phyloP scores from a whole-genome alignment of 2,329 filamentous ascomycete genomes.

The Colletotrichum sp. region DNA sequence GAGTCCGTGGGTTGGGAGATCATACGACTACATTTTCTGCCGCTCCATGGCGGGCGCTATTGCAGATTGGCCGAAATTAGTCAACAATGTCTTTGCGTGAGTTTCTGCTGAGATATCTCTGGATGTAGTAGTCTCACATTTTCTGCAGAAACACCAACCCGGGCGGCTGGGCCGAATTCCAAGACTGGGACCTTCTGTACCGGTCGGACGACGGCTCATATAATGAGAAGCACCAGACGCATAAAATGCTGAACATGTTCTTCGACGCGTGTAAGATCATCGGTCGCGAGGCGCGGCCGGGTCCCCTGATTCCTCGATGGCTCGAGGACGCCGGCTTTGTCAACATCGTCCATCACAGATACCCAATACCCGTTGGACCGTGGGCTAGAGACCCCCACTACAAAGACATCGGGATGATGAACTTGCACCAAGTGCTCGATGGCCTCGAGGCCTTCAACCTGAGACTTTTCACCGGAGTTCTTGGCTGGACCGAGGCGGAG shows the following conservation, averaged over 20 bases:
- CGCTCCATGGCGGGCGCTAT: neutral
- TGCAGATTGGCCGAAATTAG: neutral
- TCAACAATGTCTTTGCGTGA: neutral
- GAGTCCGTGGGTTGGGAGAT: slow-evolving; percentile 44
- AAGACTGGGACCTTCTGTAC: slow-evolving; percentile 24
- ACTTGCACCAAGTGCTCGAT: slow-evolving; percentile 19
- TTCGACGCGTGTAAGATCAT: slow-evolving; percentile 25
- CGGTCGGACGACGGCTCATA: slow-evolving; percentile 27
- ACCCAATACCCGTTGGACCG: slow-evolving; percentile 36
- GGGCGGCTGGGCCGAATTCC: slow-evolving; percentile 34
- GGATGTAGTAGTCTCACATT: fast-evolving
- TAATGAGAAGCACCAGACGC: neutral
- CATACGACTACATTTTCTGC: slow-evolving; percentile 36
- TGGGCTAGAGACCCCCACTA: slow-evolving; percentile 38
- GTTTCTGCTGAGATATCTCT: fast-evolving
- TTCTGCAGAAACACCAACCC: slow-evolving; percentile 33
- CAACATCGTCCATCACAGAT: slow-evolving; percentile 33
- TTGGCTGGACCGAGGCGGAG: slow-evolving; percentile 32
- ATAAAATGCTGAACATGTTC: slow-evolving; percentile 20
- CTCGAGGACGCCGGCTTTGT: slow-evolving; percentile 43
- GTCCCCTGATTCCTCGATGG: slow-evolving; percentile 29
- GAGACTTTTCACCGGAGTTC: slow-evolving; percentile 30
- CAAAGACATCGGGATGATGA: slow-evolving; percentile 34
- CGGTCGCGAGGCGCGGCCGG: slow-evolving; percentile 34
- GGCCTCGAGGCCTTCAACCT: slow-evolving; percentile 28